A percentile compares a stretch with the other conserved stretches of the same genome.
These are phyloP conservation scores for Pyronema omphalodes DNA, from an alignment of 495 filamentous ascomycete species.

Conservation along the genomic window DNA sequence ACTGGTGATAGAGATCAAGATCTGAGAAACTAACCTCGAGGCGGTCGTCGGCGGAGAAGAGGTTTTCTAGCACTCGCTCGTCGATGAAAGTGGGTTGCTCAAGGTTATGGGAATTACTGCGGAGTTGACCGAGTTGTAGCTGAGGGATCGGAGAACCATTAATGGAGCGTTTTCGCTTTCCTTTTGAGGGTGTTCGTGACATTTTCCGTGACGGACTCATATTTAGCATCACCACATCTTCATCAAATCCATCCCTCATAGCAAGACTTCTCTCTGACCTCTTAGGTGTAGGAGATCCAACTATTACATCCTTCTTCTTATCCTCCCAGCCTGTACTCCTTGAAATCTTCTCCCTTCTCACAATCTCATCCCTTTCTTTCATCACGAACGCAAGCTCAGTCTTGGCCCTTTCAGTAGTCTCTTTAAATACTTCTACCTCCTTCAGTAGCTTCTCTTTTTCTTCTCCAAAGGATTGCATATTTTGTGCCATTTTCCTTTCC, in stretches of 20 bases:
- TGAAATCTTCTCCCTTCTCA: constrained; percentile 23
- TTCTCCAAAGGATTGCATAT: constrained; percentile 38
- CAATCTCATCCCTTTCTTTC: constrained; percentile 42
- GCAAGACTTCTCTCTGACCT: constrained; percentile 34
- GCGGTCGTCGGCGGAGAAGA: constrained; percentile 25
- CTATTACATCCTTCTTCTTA: constrained; percentile 6
- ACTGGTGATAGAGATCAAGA: background rate
- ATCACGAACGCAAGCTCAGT: constrained; percentile 47
- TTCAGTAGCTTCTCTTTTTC: constrained; percentile 36
- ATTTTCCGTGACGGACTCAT: constrained; percentile 33
- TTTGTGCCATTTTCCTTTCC: constrained; percentile 33
- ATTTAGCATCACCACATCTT: constrained; percentile 44
- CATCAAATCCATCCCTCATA: constrained; percentile 54
- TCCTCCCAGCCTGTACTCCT: constrained; percentile 3
- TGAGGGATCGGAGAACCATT: constrained; percentile 36
- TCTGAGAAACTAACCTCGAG: constrained; percentile 17
- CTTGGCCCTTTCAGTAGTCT: constrained; percentile 40
- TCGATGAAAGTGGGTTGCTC: constrained; percentile 15
- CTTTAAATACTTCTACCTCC: constrained; percentile 37
- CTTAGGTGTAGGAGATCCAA: constrained; percentile 37
- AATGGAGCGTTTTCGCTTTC: constrained; percentile 45
- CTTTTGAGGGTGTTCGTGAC: constrained; percentile 34
- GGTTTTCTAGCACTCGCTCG: constrained; percentile 19
- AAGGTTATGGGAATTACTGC: constrained; percentile 8
- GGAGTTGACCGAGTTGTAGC: constrained; percentile 33